A percentile compares a stretch with the other conserved stretches of the same genome.
Evolutionary conservation across 2,329 filamentous ascomycete genomes (phyloP).

Genomic region (Talaromyces islandicus): DNA sequence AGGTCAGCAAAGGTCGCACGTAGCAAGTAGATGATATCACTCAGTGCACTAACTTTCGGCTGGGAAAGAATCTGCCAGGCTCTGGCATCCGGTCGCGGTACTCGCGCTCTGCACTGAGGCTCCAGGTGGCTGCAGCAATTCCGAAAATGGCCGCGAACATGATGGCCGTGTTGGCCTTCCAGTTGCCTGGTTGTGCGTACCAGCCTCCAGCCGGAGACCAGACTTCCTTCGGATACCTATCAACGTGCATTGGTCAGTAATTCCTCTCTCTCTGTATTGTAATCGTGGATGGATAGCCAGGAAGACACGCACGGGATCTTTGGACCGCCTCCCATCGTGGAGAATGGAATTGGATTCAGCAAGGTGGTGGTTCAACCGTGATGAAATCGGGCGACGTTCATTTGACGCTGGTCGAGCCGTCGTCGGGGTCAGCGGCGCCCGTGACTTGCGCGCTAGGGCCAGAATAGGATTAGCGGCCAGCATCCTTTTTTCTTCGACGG

Average conservation of each 20-base stretch:
- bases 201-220: conserved; percentile 98
- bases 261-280: neutral
- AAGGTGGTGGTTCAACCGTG: neutral
- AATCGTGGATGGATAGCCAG: conserved; percentile 23
- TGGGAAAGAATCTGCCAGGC: conserved; percentile 71
- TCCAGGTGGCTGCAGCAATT: conserved; percentile 63
- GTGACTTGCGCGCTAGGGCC: conserved; percentile 18
- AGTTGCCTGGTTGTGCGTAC: conserved; percentile 93
- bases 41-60: conserved; percentile 63
- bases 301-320: conserved; percentile 59
- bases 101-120: conserved; percentile 68
- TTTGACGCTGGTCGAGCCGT: conserved; percentile 6
- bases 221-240: conserved; percentile 94
- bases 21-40: conserved; percentile 4
- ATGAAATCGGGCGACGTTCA: conserved; percentile 6
- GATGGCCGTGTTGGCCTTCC: conserved; percentile 84
- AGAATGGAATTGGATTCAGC: conserved; percentile 16
- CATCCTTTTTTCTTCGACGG: conserved; percentile 20
- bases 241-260: conserved; percentile 17
- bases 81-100: conserved; percentile 69
- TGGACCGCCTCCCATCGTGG: conserved; percentile 67
- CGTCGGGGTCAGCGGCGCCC: conserved; percentile 13
- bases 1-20: conserved; percentile 8
- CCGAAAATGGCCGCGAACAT: conserved; percentile 64
- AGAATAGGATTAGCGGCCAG: conserved; percentile 21